Evolutionary conservation across 2,329 filamentous ascomycete genomes (phyloP), one percentile per base, ranked within the genome.

Genomic region (Paecilomyces sp.): DNA sequence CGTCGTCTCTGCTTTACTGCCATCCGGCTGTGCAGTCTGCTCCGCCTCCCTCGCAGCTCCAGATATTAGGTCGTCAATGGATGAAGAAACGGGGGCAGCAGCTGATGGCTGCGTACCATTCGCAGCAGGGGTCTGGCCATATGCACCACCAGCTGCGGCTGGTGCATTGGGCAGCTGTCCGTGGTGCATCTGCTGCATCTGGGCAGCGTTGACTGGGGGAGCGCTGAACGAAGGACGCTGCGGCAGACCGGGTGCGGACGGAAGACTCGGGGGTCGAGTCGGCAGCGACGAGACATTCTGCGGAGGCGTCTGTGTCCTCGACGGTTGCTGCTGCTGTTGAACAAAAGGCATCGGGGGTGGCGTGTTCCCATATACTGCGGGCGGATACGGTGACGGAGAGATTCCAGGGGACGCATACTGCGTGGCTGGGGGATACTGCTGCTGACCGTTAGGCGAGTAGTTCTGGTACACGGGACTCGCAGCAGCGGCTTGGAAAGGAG

Each of bases 191-290:
- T 83, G 81, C 63, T 84, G 81, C 76, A 85, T 77, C 62, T 82
- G 79, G 60, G 79, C 80, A 52, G 79, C 76, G 65, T 81, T 83
- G 61, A 83, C 75, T 58, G 76, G 76, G 30, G 82, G 81, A 15
- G 81, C 80, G 61, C 78, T 80, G 67, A 87, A 85, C 11, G 80
- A 77, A 15, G 85, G 85, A 57, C 85, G 79, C 63, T 86, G 83
- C 3, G 85, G 85, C 52, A 88, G 78, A 59, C 84, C 82, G 24
- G 83, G 79, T 13, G 81, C 80, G 55, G 77, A 69, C n/a, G 83
- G 82, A 55, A 85, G 72, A 67, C 80, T 83, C 60, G 79, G 81
- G 57, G 83, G 80, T 64, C 82, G 77, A 55, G 77, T 77, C 13
- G 80, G 77, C 54, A 80, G 68, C 55, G 67, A 65, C 31, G 65